Evolutionary conservation across 169 alveolate species (phyloP).

Genomic region (Eimeria maxima): DNA sequence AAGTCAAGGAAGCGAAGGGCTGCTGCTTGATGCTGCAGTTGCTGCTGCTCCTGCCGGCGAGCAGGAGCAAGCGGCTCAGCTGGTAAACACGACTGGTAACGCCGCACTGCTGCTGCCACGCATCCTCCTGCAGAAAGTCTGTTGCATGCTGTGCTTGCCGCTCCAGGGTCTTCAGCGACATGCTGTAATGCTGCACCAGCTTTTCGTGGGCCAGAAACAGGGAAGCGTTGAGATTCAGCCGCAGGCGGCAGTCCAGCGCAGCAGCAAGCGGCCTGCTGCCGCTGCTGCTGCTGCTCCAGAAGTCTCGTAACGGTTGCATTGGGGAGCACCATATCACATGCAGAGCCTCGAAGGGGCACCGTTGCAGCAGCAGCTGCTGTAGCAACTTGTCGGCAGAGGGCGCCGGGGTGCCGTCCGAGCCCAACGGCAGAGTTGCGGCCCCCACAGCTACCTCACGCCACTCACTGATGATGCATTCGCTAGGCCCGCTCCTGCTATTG

Average conservation of each 20-base stretch:
- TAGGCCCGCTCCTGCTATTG: not conserved
- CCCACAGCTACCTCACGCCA: slow-evolving; percentile 48
- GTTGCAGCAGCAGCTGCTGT: slow-evolving; percentile 66
- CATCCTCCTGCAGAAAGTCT: slow-evolving; percentile 22
- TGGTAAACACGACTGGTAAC: slow-evolving; percentile 55
- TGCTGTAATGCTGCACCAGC: slow-evolving; percentile 16
- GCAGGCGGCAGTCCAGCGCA: slow-evolving; percentile 60
- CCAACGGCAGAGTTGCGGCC: not conserved
- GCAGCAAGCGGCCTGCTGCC: slow-evolving; percentile 66
- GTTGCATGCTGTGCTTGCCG: slow-evolving; percentile 1
- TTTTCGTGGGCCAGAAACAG: slow-evolving; percentile 8
- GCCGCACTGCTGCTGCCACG: slow-evolving; percentile 30
- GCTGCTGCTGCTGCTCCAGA: slow-evolving; percentile 62
- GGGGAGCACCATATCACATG: slow-evolving; percentile 71
- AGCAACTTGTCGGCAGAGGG: slow-evolving; percentile 54
- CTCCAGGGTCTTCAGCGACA: not conserved
- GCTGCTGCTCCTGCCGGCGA: slow-evolving; percentile 45
- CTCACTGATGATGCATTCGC: not conserved
- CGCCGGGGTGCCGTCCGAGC: not conserved
- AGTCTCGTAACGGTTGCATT: slow-evolving; percentile 22
- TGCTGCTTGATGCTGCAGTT: slow-evolving; percentile 56
- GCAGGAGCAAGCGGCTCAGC: slow-evolving; percentile 43
- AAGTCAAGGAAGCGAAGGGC: slow-evolving; percentile 32
- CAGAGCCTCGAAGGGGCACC: slow-evolving; percentile 34
- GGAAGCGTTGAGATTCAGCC: slow-evolving; percentile 22